These are phyloP conservation scores for Coniella lustricola DNA, from an alignment of 2,329 filamentous ascomycete genomes.

Conservation along the genomic window DNA sequence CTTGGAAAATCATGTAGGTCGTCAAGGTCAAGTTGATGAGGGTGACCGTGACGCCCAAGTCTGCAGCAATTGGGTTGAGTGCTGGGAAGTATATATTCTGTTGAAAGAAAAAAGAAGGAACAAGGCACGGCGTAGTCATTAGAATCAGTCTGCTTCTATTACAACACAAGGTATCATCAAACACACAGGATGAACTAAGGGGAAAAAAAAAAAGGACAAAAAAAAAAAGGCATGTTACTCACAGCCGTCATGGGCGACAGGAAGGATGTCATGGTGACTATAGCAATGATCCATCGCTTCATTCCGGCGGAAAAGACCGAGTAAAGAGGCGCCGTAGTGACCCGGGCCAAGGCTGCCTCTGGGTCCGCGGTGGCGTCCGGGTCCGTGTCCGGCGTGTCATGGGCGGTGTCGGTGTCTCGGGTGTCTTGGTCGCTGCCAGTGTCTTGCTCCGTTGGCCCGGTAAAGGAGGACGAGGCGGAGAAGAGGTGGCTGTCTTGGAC, in stretches of 20 bases:
- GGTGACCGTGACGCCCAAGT: constrained; percentile 31
- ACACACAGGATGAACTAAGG: no score
- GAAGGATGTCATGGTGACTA: constrained; percentile 47
- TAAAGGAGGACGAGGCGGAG: constrained; percentile 8
- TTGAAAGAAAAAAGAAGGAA: neutral
- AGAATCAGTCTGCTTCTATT: neutral
- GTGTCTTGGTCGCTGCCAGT: constrained; percentile 5
- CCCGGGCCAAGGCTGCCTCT: constrained; percentile 26
- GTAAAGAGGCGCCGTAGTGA: constrained; percentile 34
- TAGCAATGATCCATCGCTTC: constrained; percentile 45
- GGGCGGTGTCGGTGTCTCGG: neutral
- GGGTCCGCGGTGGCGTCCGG: constrained; percentile 17
- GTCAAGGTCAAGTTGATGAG: constrained; percentile 47
- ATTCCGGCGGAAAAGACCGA: constrained; percentile 32
- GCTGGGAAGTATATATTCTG: constrained; percentile 47
- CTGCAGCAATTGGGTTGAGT: constrained; percentile 30
- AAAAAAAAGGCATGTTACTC: neutral
- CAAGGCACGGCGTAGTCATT: no score
- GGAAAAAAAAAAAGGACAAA: no score
- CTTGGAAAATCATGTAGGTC: constrained; percentile 59
- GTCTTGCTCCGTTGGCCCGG: constrained; percentile 5
- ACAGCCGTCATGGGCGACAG: constrained; percentile 50
- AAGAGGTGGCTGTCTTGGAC: no score
- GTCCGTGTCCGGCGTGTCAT: constrained; percentile 8
- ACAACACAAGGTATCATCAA: no score